Evolutionary conservation across 2,329 filamentous ascomycete genomes (phyloP).

Genomic region (Exophiala oligosperma): DNA sequence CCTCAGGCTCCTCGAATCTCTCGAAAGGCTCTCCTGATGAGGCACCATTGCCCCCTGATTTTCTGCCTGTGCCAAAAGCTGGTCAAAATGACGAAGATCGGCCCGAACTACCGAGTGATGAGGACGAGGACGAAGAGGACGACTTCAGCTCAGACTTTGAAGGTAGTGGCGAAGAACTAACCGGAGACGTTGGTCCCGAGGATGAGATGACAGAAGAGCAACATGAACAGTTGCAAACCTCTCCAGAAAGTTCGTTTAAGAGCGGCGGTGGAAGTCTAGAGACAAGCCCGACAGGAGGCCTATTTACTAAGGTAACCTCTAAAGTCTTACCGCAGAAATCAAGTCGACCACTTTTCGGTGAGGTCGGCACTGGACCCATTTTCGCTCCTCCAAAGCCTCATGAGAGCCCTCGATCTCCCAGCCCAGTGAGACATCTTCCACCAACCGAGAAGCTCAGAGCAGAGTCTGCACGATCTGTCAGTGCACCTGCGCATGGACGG

Average conservation of each 20-base stretch:
- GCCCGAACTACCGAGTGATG: slow-evolving; percentile 16
- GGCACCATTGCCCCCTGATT: slow-evolving; percentile 35
- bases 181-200: slow-evolving; percentile 39
- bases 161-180: slow-evolving; percentile 49
- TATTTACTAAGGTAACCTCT: slow-evolving; percentile 42
- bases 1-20: slow-evolving; percentile 40
- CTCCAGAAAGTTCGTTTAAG: slow-evolving; percentile 48
- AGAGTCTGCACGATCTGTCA: slow-evolving; percentile 39
- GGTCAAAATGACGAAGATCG: slow-evolving; percentile 6
- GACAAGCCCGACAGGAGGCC: slow-evolving; percentile 39
- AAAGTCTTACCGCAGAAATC: slow-evolving; percentile 31
- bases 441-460: slow-evolving; percentile 34
- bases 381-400: slow-evolving; percentile 40
- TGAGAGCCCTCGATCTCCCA: slow-evolving; percentile 46
- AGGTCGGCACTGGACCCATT: slow-evolving; percentile 39
- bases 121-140: slow-evolving; percentile 17
- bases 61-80: slow-evolving; percentile 24
- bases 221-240: slow-evolving; percentile 39
- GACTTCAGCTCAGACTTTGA: slow-evolving; percentile 44
- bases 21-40: slow-evolving; percentile 24
- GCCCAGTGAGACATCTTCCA: slow-evolving; percentile 41
- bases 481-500: slow-evolving; percentile 39
- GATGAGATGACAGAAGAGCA: slow-evolving; percentile 25
- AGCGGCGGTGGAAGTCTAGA: slow-evolving; percentile 38
- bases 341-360: slow-evolving; percentile 44